These are phyloP conservation scores for Tricholoma terreum DNA, from an alignment of 768 basidiomycete genomes.

Conservation along the genomic window DNA sequence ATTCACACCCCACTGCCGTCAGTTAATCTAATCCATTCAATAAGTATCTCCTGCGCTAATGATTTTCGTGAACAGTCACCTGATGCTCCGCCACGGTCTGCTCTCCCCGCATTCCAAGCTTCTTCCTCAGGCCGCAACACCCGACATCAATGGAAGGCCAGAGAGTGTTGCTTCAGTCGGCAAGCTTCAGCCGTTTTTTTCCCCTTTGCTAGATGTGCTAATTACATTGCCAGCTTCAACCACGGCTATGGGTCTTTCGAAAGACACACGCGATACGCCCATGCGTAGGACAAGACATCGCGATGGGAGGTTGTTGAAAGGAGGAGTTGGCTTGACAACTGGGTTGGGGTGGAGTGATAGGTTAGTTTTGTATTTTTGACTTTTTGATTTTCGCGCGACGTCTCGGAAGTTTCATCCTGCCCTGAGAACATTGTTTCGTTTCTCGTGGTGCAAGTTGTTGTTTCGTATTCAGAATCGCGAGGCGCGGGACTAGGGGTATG, in stretches of 20 bases:
- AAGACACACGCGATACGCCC: conserved; percentile 57
- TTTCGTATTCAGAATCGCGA: no score
- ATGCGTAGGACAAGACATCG: conserved; percentile 57
- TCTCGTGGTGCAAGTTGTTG: no score
- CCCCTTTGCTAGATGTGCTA: neutral
- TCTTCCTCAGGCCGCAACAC: conserved; percentile 30
- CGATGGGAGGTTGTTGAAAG: conserved; percentile 53
- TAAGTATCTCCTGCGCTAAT: conserved; percentile 5
- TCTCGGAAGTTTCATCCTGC: neutral
- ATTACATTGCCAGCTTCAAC: conserved; percentile 1
- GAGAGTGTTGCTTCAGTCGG: conserved; percentile 32
- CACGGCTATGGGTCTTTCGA: conserved; percentile 28
- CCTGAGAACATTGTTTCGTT: neutral
- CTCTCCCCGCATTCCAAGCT: conserved; percentile 66
- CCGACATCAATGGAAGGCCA: conserved; percentile 10
- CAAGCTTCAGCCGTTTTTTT: conserved; percentile 13
- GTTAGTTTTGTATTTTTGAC: conserved; percentile 31
- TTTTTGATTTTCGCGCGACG: neutral
- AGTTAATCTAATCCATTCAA: conserved; percentile 27
- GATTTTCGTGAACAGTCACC: conserved; percentile 36
- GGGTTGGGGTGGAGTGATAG: conserved; percentile 76
- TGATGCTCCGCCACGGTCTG: conserved; percentile 66
- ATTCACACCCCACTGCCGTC: conserved; percentile 68
- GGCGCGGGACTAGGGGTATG: no score
- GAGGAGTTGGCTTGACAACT: conserved; percentile 68